phyloP scores from a whole-genome alignment of 306 rosid genomes.

The Lupinus albus region DNA sequence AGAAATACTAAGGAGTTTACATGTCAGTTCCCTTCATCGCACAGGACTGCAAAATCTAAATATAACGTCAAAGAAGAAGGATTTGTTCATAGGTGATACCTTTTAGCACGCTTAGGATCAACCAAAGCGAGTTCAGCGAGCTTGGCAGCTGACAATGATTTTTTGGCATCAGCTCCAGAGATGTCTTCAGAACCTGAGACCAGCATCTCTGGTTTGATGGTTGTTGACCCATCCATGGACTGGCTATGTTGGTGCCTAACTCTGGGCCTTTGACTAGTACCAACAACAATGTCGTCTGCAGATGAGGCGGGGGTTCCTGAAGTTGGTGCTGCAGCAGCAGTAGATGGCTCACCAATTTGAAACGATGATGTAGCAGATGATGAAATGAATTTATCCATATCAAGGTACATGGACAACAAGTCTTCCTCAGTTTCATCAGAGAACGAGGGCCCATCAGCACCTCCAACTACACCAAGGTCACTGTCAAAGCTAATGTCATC shows the following conservation, averaged over 20 bases:
- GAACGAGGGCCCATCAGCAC: slow-evolving; percentile 64
- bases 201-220: slow-evolving; percentile 66
- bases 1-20: not conserved
- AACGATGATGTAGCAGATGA: slow-evolving; percentile 62
- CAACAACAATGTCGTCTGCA: slow-evolving; percentile 42
- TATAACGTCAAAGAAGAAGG: not conserved
- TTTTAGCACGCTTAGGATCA: slow-evolving; percentile 92
- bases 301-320: slow-evolving; percentile 40
- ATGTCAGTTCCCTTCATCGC: not conserved
- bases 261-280: slow-evolving; percentile 60
- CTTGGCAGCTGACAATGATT: slow-evolving; percentile 72
- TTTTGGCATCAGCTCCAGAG: slow-evolving; percentile 59
- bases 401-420: slow-evolving; percentile 69
- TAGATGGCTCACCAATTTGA: slow-evolving; percentile 59
- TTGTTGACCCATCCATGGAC: slow-evolving; percentile 79
- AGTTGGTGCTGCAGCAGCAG: slow-evolving; percentile 35
- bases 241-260: slow-evolving; percentile 82
- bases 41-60: not conserved
- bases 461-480: slow-evolving; percentile 70
- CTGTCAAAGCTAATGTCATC: slow-evolving; percentile 75
- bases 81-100: slow-evolving; percentile 44
- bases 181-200: slow-evolving; percentile 58
- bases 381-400: slow-evolving; percentile 74
- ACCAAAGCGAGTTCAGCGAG: slow-evolving; percentile 78
- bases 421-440: slow-evolving; percentile 79